These are phyloP conservation scores for Cystobasidium ongulense DNA, from an alignment of 768 basidiomycete genomes.

Conservation along the genomic window DNA sequence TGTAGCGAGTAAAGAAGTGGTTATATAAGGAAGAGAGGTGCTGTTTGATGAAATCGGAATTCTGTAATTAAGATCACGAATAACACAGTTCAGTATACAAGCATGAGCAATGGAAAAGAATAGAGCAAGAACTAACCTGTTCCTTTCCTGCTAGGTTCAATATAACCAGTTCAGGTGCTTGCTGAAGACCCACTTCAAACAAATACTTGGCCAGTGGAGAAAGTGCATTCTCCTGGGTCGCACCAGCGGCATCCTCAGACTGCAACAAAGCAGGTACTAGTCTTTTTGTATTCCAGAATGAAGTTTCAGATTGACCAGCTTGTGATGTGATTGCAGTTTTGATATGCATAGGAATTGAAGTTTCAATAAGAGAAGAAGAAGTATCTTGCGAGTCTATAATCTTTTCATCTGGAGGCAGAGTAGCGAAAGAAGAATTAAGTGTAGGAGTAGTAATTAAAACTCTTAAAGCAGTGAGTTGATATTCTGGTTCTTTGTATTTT, in stretches of 20 bases:
- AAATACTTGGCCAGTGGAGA: slow-evolving; percentile 76
- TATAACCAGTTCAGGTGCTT: slow-evolving; percentile 86
- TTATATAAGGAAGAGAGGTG: background rate
- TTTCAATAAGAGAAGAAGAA: background rate
- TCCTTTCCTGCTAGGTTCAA: slow-evolving; percentile 47
- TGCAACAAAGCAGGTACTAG: slow-evolving; percentile 80
- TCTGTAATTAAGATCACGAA: background rate
- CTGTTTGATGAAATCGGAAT: background rate
- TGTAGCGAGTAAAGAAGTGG: background rate
- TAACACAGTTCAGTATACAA: background rate
- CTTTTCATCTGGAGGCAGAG: background rate
- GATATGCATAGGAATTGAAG: background rate
- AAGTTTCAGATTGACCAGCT: slow-evolving; percentile 39
- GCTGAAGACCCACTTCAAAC: slow-evolving; percentile 85
- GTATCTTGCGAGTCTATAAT: background rate
- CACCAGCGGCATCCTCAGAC: slow-evolving; percentile 62
- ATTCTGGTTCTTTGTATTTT: background rate
- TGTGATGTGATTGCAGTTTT: background rate
- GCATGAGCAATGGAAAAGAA: background rate
- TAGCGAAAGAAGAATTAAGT: background rate
- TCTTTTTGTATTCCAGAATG: slow-evolving; percentile 90
- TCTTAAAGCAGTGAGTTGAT: background rate
- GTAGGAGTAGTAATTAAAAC: background rate
- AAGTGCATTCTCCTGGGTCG: slow-evolving; percentile 46
- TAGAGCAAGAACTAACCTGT: background rate